Conservation (phyloP, 495 filamentous ascomycete species). For the Penicillium ochrochloron region DNA sequence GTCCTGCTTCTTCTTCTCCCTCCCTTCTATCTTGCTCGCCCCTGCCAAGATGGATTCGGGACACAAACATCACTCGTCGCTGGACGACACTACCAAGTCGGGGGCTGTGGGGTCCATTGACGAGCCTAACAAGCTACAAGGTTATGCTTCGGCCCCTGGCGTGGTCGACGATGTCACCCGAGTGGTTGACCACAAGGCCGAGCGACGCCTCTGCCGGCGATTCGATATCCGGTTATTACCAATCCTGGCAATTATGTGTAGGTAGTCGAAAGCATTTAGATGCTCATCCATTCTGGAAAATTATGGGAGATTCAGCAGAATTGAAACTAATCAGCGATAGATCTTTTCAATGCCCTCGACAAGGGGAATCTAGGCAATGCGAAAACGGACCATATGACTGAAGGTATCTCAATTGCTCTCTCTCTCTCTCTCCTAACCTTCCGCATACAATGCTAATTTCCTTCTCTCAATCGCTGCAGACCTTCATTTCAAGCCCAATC, state of each 20-base stretch:
- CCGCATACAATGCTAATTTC: neutral
- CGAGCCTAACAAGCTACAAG: conserved; percentile 35
- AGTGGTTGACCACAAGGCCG: conserved; percentile 54
- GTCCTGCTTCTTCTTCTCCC: neutral
- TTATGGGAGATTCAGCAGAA: neutral
- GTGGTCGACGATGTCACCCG: conserved; percentile 43
- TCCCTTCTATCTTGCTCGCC: conserved; percentile 4
- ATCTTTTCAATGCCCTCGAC: conserved; percentile 65
- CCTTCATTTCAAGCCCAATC: conserved; percentile 59
- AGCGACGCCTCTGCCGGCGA: conserved; percentile 62
- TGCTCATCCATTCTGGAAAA: neutral
- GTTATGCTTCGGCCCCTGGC: conserved; percentile 36
- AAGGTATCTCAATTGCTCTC: conserved; percentile 33
- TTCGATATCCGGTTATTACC: conserved; percentile 68
- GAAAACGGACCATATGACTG: conserved; percentile 61
- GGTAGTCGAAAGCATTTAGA: conserved; percentile 20
- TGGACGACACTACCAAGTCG: conserved; percentile 31
- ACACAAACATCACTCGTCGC: conserved; percentile 14
- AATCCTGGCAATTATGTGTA: conserved; percentile 66
- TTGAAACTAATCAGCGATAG: conserved; percentile 17
- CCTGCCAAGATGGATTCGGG: conserved; percentile 26
- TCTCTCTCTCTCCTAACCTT: conserved; percentile 9
- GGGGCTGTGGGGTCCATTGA: conserved; percentile 27
- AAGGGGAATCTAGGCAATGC: conserved; percentile 72
- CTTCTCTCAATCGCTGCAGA: conserved; percentile 31